A percentile compares a stretch with the other conserved stretches of the same genome.
Evolutionary conservation across 345 rosid genomes (phyloP).

Genomic region (Euphorbia lathyris): DNA sequence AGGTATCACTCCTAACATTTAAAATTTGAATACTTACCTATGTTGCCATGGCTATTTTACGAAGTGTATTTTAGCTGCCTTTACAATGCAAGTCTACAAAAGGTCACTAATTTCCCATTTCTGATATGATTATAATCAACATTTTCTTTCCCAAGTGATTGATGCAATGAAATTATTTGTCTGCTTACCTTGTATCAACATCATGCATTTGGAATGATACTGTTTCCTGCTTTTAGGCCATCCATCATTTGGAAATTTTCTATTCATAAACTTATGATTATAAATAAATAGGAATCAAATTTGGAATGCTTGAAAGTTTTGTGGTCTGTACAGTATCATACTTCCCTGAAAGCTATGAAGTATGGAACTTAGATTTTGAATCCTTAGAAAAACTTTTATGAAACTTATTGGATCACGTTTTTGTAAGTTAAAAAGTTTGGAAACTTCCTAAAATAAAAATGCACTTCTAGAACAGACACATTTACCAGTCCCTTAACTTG

Average conservation of each 20-base stretch:
- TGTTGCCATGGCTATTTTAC: background rate
- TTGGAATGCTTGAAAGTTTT: background rate
- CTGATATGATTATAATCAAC: background rate
- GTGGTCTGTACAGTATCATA: background rate
- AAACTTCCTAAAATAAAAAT: background rate
- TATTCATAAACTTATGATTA: background rate
- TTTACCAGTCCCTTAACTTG: background rate
- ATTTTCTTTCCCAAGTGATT: background rate
- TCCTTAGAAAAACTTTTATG: too few species aligned
- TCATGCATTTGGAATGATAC: background rate
- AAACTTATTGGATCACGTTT: too few species aligned
- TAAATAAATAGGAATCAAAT: too few species aligned
- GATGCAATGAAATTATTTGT: background rate
- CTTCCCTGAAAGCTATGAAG: background rate
- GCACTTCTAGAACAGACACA: background rate
- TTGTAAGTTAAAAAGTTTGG: too few species aligned
- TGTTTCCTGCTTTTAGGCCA: background rate
- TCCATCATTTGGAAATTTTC: background rate
- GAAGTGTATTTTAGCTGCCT: background rate
- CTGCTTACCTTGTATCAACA: background rate
- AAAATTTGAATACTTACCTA: conserved; percentile 4
- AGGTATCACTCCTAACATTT: conserved; percentile 46
- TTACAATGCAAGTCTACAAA: background rate
- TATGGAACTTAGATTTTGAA: background rate
- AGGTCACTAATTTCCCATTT: background rate